phyloP scores from a whole-genome alignment of 192 early-diverging fungal species.

The Gamsiella multidivaricata region DNA sequence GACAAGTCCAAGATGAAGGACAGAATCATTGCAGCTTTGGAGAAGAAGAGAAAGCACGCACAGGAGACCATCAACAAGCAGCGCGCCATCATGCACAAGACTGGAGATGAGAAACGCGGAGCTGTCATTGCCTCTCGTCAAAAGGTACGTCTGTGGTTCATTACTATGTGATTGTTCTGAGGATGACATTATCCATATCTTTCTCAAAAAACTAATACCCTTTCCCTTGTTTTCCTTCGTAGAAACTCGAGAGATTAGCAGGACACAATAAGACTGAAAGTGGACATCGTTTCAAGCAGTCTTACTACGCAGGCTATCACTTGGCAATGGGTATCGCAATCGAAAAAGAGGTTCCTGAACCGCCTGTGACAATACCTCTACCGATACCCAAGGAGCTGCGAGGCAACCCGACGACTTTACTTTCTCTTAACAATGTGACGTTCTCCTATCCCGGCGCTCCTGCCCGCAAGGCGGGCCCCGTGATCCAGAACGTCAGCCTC shows the following conservation, averaged over 20 bases:
- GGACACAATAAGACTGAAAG: conserved; percentile 73
- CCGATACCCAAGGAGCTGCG: conserved; percentile 70
- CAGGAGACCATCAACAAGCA: conserved; percentile 85
- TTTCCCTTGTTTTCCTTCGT: background rate
- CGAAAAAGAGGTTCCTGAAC: conserved; percentile 36
- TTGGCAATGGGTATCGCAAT: conserved; percentile 27
- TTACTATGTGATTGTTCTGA: background rate
- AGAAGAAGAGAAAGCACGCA: conserved; percentile 79
- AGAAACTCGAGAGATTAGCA: conserved; percentile 74
- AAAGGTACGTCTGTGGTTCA: conserved; percentile 59
- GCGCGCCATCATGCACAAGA: conserved; percentile 74
- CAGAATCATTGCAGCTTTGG: conserved; percentile 67
- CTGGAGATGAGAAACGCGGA: conserved; percentile 86
- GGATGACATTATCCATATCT: background rate
- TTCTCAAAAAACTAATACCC: background rate
- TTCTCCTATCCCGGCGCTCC: conserved; percentile 72
- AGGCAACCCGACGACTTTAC: conserved; percentile 75
- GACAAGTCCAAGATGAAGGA: conserved; percentile 78
- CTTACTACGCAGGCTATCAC: conserved; percentile 68
- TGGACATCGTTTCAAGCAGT: conserved; percentile 76
- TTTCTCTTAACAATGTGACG: conserved; percentile 72
- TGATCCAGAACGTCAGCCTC: conserved; percentile 76
- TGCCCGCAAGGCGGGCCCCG: conserved; percentile 39
- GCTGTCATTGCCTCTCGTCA: conserved; percentile 79
- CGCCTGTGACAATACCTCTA: conserved; percentile 63